Evolutionary conservation across 371 early-diverging fungal genomes (phyloP), one percentile per base, ranked within the genome.

Genomic region (Dinochytrium kinnereticum): DNA sequence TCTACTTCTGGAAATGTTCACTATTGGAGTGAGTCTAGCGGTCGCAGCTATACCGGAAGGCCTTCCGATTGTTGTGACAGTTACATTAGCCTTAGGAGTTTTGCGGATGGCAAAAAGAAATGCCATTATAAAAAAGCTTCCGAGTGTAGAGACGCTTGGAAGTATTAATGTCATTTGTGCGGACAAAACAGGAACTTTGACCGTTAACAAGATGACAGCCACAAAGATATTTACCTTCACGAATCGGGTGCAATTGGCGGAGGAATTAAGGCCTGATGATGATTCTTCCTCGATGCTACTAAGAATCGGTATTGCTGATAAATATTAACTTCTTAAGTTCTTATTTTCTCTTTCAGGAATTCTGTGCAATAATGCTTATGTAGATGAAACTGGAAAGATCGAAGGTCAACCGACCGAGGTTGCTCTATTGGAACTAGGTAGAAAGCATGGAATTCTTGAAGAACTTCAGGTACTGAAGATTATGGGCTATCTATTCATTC

Each of bases 41-140:
- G 96, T 97, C 0, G 95, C 97, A 40, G 97, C 96, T 69, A 96
- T 97, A 51, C 98, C 98, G 0, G 97, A 96, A 78, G 95, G 96
- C 0, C 83, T 98, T 39, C 96, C 97, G 24, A 93, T 96, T 73
- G 94, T 94, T 21, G 94, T 97, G 33, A 94, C 96, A 0, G 94
- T 97, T 19, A 94, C 96, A 0, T 84, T 97, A 71, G 96, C 95
- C 0, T 80, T 94, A 21, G 95, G 95, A 44, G 95, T 96, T 1
- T 85, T 95, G 74, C 88, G 95, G 36, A 93, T 98, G 95, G 94
- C 96, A 10, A 90, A 91, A 39, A 85, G 92, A 55, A 88, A 91
- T 59, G 92, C 94, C 5, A 92, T 98, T 57, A 91, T 98, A 28
- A 96, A 95, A 80, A 94, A 95, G 75, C 83, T 97, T 19, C 93